Conservation (phyloP, 176 grass and related monocot genomes). For the Aechmea fasciata region DNA sequence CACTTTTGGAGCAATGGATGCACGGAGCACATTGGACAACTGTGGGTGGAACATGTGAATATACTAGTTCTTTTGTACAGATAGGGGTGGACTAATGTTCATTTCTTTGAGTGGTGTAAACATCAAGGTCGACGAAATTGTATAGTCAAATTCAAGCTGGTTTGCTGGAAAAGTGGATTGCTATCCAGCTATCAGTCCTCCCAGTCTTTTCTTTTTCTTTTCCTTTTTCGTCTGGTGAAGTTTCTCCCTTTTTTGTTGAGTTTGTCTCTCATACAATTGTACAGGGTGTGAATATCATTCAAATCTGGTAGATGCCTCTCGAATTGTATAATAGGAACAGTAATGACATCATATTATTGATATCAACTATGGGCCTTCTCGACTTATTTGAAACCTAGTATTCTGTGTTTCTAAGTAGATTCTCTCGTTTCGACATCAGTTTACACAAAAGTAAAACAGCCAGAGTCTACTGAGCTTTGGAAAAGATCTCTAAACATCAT, state of each 20-base stretch:
- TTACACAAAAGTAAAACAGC: too few relatives aligned
- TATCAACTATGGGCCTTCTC: too few relatives aligned
- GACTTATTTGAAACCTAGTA: too few relatives aligned
- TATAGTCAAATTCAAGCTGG: neutral
- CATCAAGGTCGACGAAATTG: neutral
- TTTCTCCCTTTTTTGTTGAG: neutral
- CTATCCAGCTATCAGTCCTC: neutral
- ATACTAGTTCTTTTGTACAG: neutral
- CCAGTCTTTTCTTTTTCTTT: neutral
- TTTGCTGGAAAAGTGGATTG: neutral
- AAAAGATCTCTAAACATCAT: too few relatives aligned
- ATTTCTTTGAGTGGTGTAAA: neutral
- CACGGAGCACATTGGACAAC: neutral
- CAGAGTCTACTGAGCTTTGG: too few relatives aligned
- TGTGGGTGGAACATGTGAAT: neutral
- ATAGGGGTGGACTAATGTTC: neutral
- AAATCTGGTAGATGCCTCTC: neutral
- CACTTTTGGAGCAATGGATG: conserved; percentile 15
- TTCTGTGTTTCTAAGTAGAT: too few relatives aligned
- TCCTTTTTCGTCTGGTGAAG: neutral
- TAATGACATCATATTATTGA: neutral
- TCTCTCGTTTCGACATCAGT: too few relatives aligned
- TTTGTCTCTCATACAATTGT: neutral
- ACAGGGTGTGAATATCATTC: neutral
- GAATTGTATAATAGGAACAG: conserved; percentile 2